Percentiles rank a stretch among this genome's conserved stretches.
Evolutionary conservation across 768 basidiomycete genomes (phyloP).

Genomic region (Leccinum imitatum): DNA sequence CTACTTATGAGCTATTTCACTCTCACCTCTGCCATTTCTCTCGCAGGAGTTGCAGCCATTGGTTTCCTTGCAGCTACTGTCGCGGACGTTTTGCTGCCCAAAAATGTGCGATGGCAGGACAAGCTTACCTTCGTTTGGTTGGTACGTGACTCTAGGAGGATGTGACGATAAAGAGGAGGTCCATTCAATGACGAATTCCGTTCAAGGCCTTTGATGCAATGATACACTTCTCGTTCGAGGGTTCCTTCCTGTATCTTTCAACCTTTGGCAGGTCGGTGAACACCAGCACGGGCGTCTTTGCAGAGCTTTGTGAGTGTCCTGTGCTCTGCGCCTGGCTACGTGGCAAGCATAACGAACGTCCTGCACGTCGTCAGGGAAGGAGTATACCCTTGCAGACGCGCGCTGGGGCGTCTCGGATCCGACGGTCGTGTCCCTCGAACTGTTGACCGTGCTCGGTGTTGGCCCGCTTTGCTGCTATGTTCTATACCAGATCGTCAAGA

Average conservation of each 20-base stretch:
- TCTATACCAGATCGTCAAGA: constrained; percentile 58
- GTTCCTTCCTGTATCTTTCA: constrained; percentile 77
- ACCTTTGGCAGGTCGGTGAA: constrained; percentile 72
- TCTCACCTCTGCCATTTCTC: constrained; percentile 59
- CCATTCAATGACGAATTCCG: not conserved
- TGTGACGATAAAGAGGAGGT: not conserved
- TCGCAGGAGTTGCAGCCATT: constrained; percentile 55
- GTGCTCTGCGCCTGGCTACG: not conserved
- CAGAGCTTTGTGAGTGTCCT: constrained; percentile 63
- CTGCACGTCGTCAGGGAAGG: constrained; percentile 55
- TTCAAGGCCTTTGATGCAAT: constrained; percentile 73
- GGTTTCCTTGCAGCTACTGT: constrained; percentile 52
- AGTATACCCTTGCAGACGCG: constrained; percentile 77
- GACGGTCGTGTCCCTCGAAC: constrained; percentile 77
- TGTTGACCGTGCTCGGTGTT: constrained; percentile 74
- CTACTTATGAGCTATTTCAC: constrained; percentile 42
- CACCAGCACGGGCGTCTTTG: constrained; percentile 65
- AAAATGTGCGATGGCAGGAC: constrained; percentile 63
- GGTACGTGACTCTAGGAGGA: constrained; percentile 38
- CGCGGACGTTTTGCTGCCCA: constrained; percentile 58
- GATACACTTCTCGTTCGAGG: constrained; percentile 79
- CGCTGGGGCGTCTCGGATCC: constrained; percentile 82
- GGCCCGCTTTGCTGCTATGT: constrained; percentile 76
- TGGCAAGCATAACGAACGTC: not conserved
- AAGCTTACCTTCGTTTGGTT: constrained; percentile 77